A percentile compares a stretch with the other conserved stretches of the same genome.
Evolutionary conservation across 1,284 basidiomycete genomes (phyloP).

Genomic region (Schizopora paradoxa): DNA sequence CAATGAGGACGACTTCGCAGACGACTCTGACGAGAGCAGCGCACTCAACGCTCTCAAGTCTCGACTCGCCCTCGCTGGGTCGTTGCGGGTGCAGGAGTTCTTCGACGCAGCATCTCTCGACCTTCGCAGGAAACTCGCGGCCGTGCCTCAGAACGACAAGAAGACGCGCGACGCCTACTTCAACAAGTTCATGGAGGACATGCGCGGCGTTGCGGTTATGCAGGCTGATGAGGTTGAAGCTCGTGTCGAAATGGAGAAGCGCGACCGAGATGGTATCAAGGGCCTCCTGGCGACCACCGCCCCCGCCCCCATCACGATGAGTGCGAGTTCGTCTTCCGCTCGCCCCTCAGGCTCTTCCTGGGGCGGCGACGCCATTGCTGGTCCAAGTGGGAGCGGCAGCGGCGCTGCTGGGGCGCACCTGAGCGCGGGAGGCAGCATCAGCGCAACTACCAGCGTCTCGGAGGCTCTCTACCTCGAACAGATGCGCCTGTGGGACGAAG

Average conservation of each 20-base stretch:
- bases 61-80: constrained; percentile 11
- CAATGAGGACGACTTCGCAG: not conserved
- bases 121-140: constrained; percentile 5
- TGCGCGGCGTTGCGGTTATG: constrained; percentile 11
- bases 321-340: not conserved
- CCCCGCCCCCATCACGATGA: constrained; percentile 4
- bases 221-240: constrained; percentile 15
- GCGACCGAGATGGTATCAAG: constrained; percentile 1
- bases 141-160: not conserved
- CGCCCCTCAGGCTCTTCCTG: not conserved
- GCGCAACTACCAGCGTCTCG: not conserved
- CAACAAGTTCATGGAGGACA: constrained; percentile 7
- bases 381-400: constrained; percentile 4
- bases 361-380: not conserved
- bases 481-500: constrained; percentile 1
- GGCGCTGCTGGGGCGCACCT: not conserved
- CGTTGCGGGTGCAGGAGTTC: constrained; percentile 12
- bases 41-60: not conserved
- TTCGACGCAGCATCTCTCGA: constrained; percentile 6
- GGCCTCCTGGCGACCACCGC: no score
- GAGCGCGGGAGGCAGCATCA: not conserved
- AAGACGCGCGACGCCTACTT: constrained; percentile 12
- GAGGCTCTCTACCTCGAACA: not conserved
- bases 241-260: not conserved
- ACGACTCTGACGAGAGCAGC: not conserved